A percentile compares a stretch with the other conserved stretches of the same genome.
Conservation (phyloP, 306 rosid species). For the Glycyrrhiza uralensis region DNA sequence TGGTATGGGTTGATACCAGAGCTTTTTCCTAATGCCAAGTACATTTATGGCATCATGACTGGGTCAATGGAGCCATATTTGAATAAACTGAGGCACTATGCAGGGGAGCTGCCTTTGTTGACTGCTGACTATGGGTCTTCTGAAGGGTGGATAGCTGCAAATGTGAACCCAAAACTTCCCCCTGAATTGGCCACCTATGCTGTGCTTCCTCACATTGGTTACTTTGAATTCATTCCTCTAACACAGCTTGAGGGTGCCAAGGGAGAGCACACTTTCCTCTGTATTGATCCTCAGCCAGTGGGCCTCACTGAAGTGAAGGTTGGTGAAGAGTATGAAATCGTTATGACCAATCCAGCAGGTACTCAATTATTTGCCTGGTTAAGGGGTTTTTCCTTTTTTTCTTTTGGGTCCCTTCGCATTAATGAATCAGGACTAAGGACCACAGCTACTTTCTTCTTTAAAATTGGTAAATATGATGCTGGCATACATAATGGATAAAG, state of each 20-base stretch:
- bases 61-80: conserved; percentile 95
- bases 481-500: too few relatives aligned
- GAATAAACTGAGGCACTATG: conserved; percentile 80
- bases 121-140: conserved; percentile 93
- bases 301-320: conserved; percentile 67
- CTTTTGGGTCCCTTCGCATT: background rate
- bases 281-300: conserved; percentile 44
- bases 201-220: conserved; percentile 85
- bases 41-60: conserved; percentile 86
- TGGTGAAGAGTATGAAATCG: conserved; percentile 76
- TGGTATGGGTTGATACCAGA: conserved; percentile 90
- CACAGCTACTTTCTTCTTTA: background rate
- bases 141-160: conserved; percentile 94
- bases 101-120: conserved; percentile 65
- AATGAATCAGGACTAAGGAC: background rate
- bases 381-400: background rate
- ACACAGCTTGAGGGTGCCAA: conserved; percentile 8
- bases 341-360: conserved; percentile 84
- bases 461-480: background rate
- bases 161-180: conserved; percentile 65
- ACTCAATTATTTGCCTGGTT: conserved; percentile 1
- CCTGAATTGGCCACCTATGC: conserved; percentile 69
- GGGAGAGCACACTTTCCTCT: background rate
- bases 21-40: conserved; percentile 81
- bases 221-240: conserved; percentile 79